phyloP scores from a whole-genome alignment of 768 basidiomycete genomes.

The Heimioporus sp. region DNA sequence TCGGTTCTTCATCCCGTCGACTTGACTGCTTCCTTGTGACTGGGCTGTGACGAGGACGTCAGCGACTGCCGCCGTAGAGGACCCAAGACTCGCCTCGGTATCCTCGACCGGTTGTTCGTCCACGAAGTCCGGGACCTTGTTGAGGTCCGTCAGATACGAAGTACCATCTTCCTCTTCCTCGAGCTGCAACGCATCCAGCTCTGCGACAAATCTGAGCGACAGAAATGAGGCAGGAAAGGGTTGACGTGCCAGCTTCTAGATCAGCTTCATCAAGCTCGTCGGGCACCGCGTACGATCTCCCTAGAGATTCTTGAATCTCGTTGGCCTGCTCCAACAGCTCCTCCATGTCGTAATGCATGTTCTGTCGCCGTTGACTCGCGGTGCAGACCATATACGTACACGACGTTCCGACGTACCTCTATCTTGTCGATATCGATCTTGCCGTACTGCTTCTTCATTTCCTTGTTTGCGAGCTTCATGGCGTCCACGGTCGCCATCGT shows the following conservation, averaged over 20 bases:
- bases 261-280: constrained; percentile 98
- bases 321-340: constrained; percentile 96
- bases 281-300: constrained; percentile 92
- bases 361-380: constrained; percentile 44
- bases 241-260: constrained; percentile 80
- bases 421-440: constrained; percentile 98
- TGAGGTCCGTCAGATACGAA: constrained; percentile 84
- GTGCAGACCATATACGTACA: too few species aligned
- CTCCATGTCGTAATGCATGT: constrained; percentile 97
- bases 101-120: constrained; percentile 81
- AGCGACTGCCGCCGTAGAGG: not conserved
- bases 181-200: constrained; percentile 89
- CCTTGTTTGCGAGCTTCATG: constrained; percentile 95
- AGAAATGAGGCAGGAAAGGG: not conserved
- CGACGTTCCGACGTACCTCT: constrained; percentile 56
- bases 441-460: constrained; percentile 94
- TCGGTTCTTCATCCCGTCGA: constrained; percentile 37
- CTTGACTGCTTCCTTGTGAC: constrained; percentile 54
- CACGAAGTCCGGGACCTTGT: constrained; percentile 88
- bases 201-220: constrained; percentile 40
- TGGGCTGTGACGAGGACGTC: constrained; percentile 31
- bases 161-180: constrained; percentile 91
- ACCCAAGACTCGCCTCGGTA: constrained; percentile 47
- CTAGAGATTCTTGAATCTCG: constrained; percentile 94
- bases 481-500: constrained; percentile 99